Evolutionary conservation across 257 asterid species (phyloP).

Genomic region (Scutellaria baicalensis): DNA sequence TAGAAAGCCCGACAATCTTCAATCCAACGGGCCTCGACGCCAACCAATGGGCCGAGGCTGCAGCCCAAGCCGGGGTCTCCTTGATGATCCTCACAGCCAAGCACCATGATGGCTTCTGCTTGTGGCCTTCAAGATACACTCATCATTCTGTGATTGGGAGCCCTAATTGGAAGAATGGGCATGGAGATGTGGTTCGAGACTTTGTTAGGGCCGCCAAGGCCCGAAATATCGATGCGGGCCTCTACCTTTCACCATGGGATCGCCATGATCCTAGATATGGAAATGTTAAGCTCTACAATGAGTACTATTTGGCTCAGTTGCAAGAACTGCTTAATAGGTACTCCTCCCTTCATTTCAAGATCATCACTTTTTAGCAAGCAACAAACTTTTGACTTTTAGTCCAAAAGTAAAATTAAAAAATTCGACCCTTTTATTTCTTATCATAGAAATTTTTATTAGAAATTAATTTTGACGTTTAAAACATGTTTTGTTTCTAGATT

Average conservation of each 20-base stretch:
- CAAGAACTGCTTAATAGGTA: slow-evolving; percentile 81
- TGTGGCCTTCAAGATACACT: slow-evolving; percentile 89
- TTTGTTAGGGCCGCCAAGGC: slow-evolving; percentile 54
- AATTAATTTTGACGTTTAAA: no score
- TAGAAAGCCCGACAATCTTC: slow-evolving; percentile 58
- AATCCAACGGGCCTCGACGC: slow-evolving; percentile 58
- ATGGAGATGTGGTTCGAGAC: slow-evolving; percentile 68
- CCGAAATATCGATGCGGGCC: slow-evolving; percentile 61
- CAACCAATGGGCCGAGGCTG: slow-evolving; percentile 74
- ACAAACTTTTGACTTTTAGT: no score
- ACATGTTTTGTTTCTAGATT: no score
- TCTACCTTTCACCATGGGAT: slow-evolving; percentile 97
- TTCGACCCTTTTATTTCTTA: no score
- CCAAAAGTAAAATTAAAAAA: no score
- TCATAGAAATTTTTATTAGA: neutral
- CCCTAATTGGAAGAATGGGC: slow-evolving; percentile 70
- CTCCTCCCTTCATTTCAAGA: neutral
- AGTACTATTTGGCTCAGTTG: slow-evolving; percentile 83
- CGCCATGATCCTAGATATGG: slow-evolving; percentile 84
- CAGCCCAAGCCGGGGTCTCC: slow-evolving; percentile 57
- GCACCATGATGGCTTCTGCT: slow-evolving; percentile 94
- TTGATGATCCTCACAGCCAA: slow-evolving; percentile 79
- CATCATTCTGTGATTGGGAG: slow-evolving; percentile 76
- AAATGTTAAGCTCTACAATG: slow-evolving; percentile 49
- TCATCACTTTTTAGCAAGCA: no score